Evolutionary conservation across 345 rosid species (phyloP).

Genomic region (Psidium guajava): DNA sequence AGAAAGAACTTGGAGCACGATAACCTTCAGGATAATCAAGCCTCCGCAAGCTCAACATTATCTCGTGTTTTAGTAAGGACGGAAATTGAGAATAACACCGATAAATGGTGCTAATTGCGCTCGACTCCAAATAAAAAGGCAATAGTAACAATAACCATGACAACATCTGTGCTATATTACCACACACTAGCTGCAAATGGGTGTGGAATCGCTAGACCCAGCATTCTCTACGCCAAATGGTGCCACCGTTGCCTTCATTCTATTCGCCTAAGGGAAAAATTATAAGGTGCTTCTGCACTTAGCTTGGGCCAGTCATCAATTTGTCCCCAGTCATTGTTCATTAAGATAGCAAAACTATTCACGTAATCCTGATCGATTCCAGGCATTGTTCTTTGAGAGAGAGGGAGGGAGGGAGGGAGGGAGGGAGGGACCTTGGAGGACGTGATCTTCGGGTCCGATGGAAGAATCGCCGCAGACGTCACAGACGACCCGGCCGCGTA

Average conservation of each 20-base stretch:
- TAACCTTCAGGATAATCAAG: background rate
- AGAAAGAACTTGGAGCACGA: background rate
- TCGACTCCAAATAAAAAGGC: background rate
- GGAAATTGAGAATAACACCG: background rate
- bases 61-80: background rate
- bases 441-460: constrained; percentile 91
- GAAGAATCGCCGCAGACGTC: constrained; percentile 89
- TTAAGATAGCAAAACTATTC: background rate
- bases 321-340: background rate
- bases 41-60: background rate
- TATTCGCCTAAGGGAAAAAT: background rate
- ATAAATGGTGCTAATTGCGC: background rate
- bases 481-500: constrained; percentile 86
- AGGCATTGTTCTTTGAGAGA: background rate
- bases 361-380: background rate
- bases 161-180: background rate
- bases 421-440: constrained; percentile 50
- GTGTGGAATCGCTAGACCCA: background rate
- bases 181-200: background rate
- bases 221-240: background rate
- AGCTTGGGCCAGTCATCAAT: background rate
- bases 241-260: background rate
- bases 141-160: background rate
- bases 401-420: background rate
- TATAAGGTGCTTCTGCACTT: background rate